Evolutionary conservation across 1,139 yeast species (phyloP).

Genomic region (Yamadazyma triangularis): DNA sequence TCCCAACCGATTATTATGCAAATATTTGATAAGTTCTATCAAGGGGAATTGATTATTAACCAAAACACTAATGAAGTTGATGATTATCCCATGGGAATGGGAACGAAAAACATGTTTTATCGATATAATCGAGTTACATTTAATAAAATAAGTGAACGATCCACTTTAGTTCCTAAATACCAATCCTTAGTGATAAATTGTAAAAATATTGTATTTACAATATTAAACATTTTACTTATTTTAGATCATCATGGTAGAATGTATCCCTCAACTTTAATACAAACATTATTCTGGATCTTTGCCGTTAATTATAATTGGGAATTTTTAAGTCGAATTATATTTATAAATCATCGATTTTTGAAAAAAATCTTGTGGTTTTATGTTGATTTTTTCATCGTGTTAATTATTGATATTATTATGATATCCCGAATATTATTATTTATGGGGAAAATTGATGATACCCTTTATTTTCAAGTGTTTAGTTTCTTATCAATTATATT

Average conservation of each 20-base stretch:
- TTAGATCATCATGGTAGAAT: conserved; percentile 18
- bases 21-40: conserved; percentile 50
- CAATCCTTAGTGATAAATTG: conserved; percentile 40
- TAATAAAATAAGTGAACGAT: conserved; percentile 24
- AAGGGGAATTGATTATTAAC: conserved; percentile 43
- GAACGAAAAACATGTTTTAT: conserved; percentile 24
- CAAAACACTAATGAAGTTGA: conserved; percentile 23
- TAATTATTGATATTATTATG: conserved; percentile 28
- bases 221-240: conserved; percentile 30
- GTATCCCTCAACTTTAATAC: conserved; percentile 11
- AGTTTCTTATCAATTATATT: conserved; percentile 49
- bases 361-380: conserved; percentile 41
- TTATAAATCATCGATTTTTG: conserved; percentile 38
- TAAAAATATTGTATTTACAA: conserved; percentile 28
- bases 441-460: conserved; percentile 8
- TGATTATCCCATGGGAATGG: too few species aligned
- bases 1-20: conserved; percentile 54
- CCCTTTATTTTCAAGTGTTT: conserved; percentile 27
- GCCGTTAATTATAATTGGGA: conserved; percentile 37
- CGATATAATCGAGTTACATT: conserved; percentile 28
- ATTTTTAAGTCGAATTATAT: conserved; percentile 32
- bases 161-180: conserved; percentile 39
- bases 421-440: conserved; percentile 16
- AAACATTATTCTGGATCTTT: conserved; percentile 29
- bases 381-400: conserved; percentile 30